These are phyloP conservation scores for Saccharomycopsis guyanensis DNA, from an alignment of 805 yeast genomes.

Conservation along the genomic window DNA sequence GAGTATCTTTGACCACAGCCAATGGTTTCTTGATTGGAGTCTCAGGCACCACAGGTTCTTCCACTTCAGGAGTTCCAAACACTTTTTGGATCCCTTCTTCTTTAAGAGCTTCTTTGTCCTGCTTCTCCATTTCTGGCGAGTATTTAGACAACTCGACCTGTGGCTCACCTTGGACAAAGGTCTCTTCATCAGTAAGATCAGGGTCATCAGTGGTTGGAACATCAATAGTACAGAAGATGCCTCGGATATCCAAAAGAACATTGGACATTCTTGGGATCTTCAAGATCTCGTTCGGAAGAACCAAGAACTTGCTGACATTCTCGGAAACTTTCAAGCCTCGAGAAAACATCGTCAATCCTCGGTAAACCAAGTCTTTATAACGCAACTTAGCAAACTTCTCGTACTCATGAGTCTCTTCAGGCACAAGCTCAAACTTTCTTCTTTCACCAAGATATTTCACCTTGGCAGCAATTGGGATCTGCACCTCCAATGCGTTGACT, in stretches of 20 bases:
- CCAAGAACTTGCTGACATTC: slow-evolving; percentile 14
- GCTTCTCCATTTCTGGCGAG: not conserved
- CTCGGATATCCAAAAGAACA: slow-evolving; percentile 43
- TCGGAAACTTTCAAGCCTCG: slow-evolving; percentile 7
- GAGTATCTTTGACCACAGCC: not conserved
- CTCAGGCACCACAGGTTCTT: not conserved
- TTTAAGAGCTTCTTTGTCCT: not conserved
- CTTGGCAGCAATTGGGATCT: slow-evolving; percentile 35
- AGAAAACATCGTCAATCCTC: slow-evolving; percentile 19
- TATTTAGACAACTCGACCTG: not conserved
- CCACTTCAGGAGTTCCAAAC: not conserved
- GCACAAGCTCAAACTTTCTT: slow-evolving; percentile 16
- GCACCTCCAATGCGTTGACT: slow-evolving; percentile 45
- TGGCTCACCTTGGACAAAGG: not conserved
- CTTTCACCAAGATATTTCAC: slow-evolving; percentile 24
- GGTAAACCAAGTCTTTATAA: slow-evolving; percentile 18
- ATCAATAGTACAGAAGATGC: slow-evolving; percentile 34
- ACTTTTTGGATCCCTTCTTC: not conserved
- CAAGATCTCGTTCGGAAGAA: slow-evolving; percentile 33
- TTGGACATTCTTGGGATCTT: slow-evolving; percentile 40
- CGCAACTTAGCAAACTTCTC: slow-evolving; percentile 6
- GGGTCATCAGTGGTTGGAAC: slow-evolving; percentile 27
- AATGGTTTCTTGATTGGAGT: not conserved
- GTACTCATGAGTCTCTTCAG: slow-evolving; percentile 9
- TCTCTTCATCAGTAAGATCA: slow-evolving; percentile 19